Base-by-base conservation (phyloP, 2,329 filamentous ascomycete genomes). In the Zelopaecilomyces penicillatus region DNA sequence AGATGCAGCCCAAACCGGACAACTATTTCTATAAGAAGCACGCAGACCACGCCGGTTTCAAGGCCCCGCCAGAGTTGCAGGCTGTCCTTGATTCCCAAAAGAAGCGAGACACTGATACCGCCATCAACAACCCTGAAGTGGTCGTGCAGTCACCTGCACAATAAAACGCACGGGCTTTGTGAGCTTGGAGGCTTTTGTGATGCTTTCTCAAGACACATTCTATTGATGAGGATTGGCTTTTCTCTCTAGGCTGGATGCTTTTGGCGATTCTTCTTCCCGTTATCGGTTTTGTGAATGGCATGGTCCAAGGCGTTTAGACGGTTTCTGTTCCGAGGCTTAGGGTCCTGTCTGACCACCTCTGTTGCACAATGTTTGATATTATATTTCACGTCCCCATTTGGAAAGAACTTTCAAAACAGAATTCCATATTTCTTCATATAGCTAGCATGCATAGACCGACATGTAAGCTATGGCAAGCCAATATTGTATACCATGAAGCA, bases 11-110 rank as follows among this genome's bases (percentile, higher is more conserved):
- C 34, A 85, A 84, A 68, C 59, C 76, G 39, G 78, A 82, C 48
- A 80, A 78, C 62, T 89, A 86, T 68, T 83, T 82, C 64, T 96
- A 95, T 71, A 93, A 93, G 72, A 86, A 83, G 65, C 91, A 97
- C 69, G 79, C 82, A 37, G 88, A 95, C 62, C 89, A 96, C 65
- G 81, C 83, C 45, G 87, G 86, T 10, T 95, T 89, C 70, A 81
- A 83, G 58, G 76, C 73, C 1, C 76, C 79, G 11, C 73, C 76
- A 4, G 76, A 75, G 65, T 66, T 79, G 44, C 72, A 77, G 61
- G 72, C 70, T 38, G 74, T 79, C 32, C 58, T 79, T 5, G 75
- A 79, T 57, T 78, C 76, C 19, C 75, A 75, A 55, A 70, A 74
- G 56, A 71, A 72, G 57, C 66, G 65, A 29, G 65, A 68, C n/a